phyloP scores from a whole-genome alignment of 2,329 filamentous ascomycete genomes.

The Penicillium sumatraense region DNA sequence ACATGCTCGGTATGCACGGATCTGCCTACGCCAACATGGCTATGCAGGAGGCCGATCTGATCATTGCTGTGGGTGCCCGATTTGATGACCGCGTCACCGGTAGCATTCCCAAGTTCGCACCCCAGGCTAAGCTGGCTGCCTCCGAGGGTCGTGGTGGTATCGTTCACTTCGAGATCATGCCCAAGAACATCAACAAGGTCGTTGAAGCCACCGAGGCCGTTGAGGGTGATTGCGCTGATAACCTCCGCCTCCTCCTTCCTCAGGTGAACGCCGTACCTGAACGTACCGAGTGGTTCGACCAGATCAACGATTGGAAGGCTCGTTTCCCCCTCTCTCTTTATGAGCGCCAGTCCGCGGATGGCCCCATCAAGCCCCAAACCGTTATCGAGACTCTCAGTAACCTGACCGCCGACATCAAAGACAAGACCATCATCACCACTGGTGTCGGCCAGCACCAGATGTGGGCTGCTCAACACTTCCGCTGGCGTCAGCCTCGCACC shows the following conservation, averaged over 20 bases:
- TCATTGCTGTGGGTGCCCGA: conserved; percentile 89
- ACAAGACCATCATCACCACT: conserved; percentile 85
- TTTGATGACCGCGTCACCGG: conserved; percentile 96
- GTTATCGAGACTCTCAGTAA: conserved; percentile 89
- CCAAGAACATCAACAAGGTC: conserved; percentile 99
- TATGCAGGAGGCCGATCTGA: conserved; percentile 94
- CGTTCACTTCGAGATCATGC: conserved; percentile 97
- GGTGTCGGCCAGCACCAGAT: conserved; percentile 98
- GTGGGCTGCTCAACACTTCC: conserved; percentile 97
- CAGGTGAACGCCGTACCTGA: conserved; percentile 67
- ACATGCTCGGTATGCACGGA: conserved; percentile 99
- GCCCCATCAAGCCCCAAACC: conserved; percentile 91
- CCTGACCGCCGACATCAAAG: conserved; percentile 77
- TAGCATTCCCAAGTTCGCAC: conserved; percentile 83
- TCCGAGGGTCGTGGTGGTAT: conserved; percentile 88
- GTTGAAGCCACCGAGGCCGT: conserved; percentile 95
- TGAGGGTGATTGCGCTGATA: conserved; percentile 86
- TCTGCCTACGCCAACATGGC: conserved; percentile 97
- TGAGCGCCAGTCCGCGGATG: conserved; percentile 74
- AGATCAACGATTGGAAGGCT: conserved; percentile 89
- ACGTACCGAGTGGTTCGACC: conserved; percentile 82
- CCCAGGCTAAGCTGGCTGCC: conserved; percentile 82
- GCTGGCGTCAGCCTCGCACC: conserved; percentile 86
- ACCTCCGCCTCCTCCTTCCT: conserved; percentile 76
- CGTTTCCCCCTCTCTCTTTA: conserved; percentile 85